phyloP scores from a whole-genome alignment of 805 yeast species.

The Saturnispora gosingensis region DNA sequence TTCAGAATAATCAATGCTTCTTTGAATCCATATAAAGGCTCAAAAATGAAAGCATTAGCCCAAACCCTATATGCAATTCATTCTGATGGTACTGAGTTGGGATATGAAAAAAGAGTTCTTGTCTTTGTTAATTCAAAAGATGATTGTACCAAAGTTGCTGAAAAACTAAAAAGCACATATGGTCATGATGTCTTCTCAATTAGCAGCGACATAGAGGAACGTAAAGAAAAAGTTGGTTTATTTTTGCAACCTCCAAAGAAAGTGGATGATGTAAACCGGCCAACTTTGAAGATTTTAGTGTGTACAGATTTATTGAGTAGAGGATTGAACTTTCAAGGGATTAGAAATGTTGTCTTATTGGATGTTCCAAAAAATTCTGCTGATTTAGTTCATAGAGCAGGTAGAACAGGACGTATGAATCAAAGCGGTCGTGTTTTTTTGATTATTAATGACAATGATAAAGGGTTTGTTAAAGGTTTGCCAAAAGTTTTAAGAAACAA shows the following conservation, averaged over 20 bases:
- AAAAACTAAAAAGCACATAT: constrained; percentile 38
- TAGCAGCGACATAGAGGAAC: constrained; percentile 57
- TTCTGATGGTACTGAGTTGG: constrained; percentile 73
- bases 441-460: constrained; percentile 57
- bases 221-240: constrained; percentile 45
- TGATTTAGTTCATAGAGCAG: constrained; percentile 84
- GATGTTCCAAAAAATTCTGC: constrained; percentile 81
- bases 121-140: constrained; percentile 76
- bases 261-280: constrained; percentile 28
- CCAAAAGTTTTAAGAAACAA: constrained; percentile 57
- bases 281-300: constrained; percentile 54
- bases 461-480: constrained; percentile 74
- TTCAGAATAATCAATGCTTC: constrained; percentile 70
- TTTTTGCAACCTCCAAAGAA: constrained; percentile 56
- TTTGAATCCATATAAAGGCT: constrained; percentile 72
- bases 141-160: constrained; percentile 50
- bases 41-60: constrained; percentile 74
- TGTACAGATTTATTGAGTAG: constrained; percentile 87
- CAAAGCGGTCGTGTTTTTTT: constrained; percentile 82
- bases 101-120: constrained; percentile 66
- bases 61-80: constrained; percentile 82
- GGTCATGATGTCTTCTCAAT: constrained; percentile 56
- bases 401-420: constrained; percentile 90
- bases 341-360: constrained; percentile 72
- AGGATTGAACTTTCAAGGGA: constrained; percentile 77